Evolutionary conservation across 345 rosid species (phyloP).

Genomic region (Ceriops decandra): DNA sequence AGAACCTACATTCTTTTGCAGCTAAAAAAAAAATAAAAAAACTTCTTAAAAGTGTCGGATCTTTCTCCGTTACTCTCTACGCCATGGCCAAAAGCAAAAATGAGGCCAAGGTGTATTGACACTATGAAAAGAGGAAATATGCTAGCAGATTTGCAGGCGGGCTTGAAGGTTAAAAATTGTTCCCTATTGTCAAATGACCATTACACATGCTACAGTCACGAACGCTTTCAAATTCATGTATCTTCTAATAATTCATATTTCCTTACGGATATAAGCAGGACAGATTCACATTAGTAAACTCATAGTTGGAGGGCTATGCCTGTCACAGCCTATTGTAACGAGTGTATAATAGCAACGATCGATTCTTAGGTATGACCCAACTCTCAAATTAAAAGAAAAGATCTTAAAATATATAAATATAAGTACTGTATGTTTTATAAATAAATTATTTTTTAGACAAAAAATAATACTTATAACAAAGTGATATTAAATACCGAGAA

Average conservation of each 20-base stretch:
- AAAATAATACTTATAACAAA: too few relatives aligned
- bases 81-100: background rate
- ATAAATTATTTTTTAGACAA: too few relatives aligned
- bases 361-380: too few relatives aligned
- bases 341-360: too few relatives aligned
- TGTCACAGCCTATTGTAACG: too few relatives aligned
- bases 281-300: too few relatives aligned
- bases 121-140: background rate
- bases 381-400: too few relatives aligned
- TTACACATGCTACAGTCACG: conserved; percentile 8
- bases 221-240: background rate
- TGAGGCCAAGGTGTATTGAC: background rate
- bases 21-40: conserved; percentile 3
- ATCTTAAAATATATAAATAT: too few relatives aligned
- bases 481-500: too few relatives aligned
- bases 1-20: conserved; percentile 1
- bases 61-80: background rate
- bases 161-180: background rate
- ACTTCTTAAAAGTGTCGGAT: conserved; percentile 14
- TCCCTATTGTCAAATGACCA: conserved; percentile 13
- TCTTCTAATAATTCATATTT: background rate
- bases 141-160: background rate
- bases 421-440: too few relatives aligned
- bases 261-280: too few relatives aligned
- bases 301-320: too few relatives aligned